Percentiles rank a stretch among this genome's conserved stretches.
Evolutionary conservation across 495 filamentous ascomycete species (phyloP).

Genomic region (Aspergillus asperescens): DNA sequence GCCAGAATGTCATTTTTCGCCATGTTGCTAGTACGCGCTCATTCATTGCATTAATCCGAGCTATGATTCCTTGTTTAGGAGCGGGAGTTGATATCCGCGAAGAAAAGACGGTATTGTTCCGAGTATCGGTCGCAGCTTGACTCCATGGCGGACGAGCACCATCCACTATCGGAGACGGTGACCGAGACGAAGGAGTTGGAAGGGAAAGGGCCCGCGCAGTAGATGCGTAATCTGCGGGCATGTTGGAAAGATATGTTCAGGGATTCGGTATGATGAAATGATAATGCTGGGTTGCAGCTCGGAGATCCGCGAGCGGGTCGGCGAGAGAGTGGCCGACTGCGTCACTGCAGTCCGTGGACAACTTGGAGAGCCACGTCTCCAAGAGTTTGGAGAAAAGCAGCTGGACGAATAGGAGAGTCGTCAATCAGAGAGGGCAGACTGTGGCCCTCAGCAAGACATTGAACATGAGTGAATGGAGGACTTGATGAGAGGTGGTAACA

Average conservation of each 20-base stretch:
- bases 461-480: constrained; percentile 12
- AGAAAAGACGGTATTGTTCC: constrained; percentile 28
- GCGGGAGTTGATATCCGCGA: constrained; percentile 25
- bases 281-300: constrained; percentile 1
- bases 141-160: constrained; percentile 44
- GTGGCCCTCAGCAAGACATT: constrained; percentile 9
- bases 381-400: too few species aligned
- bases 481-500: constrained; percentile 5
- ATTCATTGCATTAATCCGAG: constrained; percentile 29
- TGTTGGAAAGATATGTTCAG: constrained; percentile 17
- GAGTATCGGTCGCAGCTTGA: constrained; percentile 26
- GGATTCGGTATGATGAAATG: not conserved
- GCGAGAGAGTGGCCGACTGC: constrained; percentile 4
- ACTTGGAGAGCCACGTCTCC: too few species aligned
- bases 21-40: constrained; percentile 35
- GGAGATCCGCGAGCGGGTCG: constrained; percentile 14
- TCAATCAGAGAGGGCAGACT: constrained; percentile 8
- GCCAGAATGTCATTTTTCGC: constrained; percentile 51
- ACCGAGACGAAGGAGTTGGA: constrained; percentile 48
- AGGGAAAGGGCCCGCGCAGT: constrained; percentile 62
- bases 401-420: not conserved
- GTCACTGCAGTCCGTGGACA: not conserved
- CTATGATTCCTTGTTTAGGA: constrained; percentile 40
- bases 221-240: constrained; percentile 57
- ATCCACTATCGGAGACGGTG: constrained; percentile 25